Evolutionary conservation across 805 yeast genomes (phyloP).

Genomic region (Suhomyces vadensis): DNA sequence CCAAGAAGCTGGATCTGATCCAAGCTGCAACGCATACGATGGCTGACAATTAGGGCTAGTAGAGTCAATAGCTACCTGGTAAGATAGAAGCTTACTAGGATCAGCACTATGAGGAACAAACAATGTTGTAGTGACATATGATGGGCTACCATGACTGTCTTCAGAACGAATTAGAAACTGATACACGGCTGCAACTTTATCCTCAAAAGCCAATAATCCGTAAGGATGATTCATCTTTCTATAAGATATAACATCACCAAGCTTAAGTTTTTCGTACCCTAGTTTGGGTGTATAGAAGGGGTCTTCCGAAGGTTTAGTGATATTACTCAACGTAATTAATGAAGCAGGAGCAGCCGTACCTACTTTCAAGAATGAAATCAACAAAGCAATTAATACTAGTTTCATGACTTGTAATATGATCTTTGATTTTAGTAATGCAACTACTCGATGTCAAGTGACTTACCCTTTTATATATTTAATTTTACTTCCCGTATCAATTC

Average conservation of each 20-base stretch:
- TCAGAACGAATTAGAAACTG: conserved; percentile 15
- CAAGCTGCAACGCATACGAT: conserved; percentile 23
- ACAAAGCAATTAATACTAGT: no score
- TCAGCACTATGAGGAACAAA: conserved; percentile 32
- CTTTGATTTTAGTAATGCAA: no score
- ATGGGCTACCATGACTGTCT: conserved; percentile 28
- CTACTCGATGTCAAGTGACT: no score
- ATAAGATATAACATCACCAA: conserved; percentile 16
- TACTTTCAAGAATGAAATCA: background rate
- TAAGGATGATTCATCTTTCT: conserved; percentile 13
- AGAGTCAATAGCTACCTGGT: conserved; percentile 32
- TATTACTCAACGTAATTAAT: background rate
- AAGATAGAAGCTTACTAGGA: conserved; percentile 25
- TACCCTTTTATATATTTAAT: no score
- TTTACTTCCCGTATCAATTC: no score
- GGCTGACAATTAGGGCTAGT: conserved; percentile 28
- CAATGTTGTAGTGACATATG: conserved; percentile 27
- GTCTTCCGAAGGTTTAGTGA: conserved; percentile 11
- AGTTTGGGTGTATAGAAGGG: conserved; percentile 16
- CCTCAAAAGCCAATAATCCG: conserved; percentile 12
- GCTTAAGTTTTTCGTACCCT: conserved; percentile 14
- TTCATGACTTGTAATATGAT: no score
- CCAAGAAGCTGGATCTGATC: conserved; percentile 14
- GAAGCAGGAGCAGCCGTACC: background rate
- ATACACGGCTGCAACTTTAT: conserved; percentile 14